Conservation (phyloP, 345 rosid genomes). For the Salix arbutifolia region DNA sequence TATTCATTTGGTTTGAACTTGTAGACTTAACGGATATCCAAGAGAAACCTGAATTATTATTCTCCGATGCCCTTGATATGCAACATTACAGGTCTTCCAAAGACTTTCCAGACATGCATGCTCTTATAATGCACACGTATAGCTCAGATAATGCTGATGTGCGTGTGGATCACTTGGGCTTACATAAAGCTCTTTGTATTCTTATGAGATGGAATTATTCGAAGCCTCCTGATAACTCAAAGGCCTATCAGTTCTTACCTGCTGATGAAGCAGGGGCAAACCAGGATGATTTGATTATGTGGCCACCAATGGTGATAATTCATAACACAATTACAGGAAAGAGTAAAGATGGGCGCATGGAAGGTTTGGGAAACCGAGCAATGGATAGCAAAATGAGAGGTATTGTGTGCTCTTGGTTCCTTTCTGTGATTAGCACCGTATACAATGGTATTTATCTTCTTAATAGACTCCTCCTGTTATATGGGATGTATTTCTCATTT, state of each 20-base stretch:
- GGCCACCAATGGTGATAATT: slow-evolving; percentile 94
- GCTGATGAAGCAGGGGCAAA: slow-evolving; percentile 71
- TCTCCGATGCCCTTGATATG: slow-evolving; percentile 63
- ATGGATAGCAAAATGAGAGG: slow-evolving; percentile 95
- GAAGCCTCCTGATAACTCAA: slow-evolving; percentile 83
- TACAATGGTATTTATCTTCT: slow-evolving; percentile 5
- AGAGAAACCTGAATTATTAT: slow-evolving; percentile 46
- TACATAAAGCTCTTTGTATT: slow-evolving; percentile 90
- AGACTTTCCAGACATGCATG: slow-evolving; percentile 86
- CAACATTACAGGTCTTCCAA: slow-evolving; percentile 79
- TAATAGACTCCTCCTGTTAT: not conserved
- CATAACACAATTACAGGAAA: slow-evolving; percentile 93
- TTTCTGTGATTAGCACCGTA: slow-evolving; percentile 24
- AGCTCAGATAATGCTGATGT: slow-evolving; percentile 65
- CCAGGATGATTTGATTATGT: slow-evolving; percentile 83
- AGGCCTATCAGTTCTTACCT: slow-evolving; percentile 70
- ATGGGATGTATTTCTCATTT: not conserved
- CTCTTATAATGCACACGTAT: slow-evolving; percentile 90
- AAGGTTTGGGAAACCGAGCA: slow-evolving; percentile 94
- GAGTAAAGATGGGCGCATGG: slow-evolving; percentile 91
- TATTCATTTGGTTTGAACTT: slow-evolving; percentile 28
- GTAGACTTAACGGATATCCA: slow-evolving; percentile 21
- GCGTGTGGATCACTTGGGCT: slow-evolving; percentile 89
- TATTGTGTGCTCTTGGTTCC: slow-evolving; percentile 42
- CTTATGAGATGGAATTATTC: slow-evolving; percentile 93